Percentiles rank a stretch among this genome's conserved stretches.
Evolutionary conservation across 805 yeast species (phyloP).

Genomic region (Candida michaelii): DNA sequence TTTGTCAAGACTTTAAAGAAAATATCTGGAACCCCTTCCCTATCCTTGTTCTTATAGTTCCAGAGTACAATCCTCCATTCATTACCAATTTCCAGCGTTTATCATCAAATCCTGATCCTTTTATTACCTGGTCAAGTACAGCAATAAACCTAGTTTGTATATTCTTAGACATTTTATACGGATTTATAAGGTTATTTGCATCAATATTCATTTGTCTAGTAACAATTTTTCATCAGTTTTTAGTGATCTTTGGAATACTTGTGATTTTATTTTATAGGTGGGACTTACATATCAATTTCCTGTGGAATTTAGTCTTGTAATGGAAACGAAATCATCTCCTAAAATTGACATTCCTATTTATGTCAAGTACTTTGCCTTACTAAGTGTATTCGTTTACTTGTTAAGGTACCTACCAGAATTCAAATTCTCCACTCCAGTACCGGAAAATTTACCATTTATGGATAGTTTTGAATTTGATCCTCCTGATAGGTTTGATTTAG

Average conservation of each 20-base stretch:
- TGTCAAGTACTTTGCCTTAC: neutral
- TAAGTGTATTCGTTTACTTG: neutral
- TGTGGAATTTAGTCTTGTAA: slow-evolving; percentile 2
- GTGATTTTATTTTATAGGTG: slow-evolving; percentile 10
- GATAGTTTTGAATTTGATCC: slow-evolving; percentile 26
- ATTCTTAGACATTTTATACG: slow-evolving; percentile 14
- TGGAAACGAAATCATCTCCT: neutral
- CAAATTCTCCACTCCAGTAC: neutral
- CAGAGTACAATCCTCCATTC: slow-evolving; percentile 30
- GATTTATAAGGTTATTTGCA: slow-evolving; percentile 12
- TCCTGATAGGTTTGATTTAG: slow-evolving; percentile 27
- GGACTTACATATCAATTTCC: slow-evolving; percentile 5
- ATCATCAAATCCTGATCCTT: slow-evolving; percentile 1
- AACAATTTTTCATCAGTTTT: slow-evolving; percentile 1
- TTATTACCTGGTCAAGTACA: neutral
- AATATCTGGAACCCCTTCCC: slow-evolving; percentile 13
- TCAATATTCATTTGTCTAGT: slow-evolving; percentile 11
- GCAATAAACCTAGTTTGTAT: slow-evolving; percentile 8
- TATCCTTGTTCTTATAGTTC: slow-evolving; percentile 19
- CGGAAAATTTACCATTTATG: slow-evolving; percentile 13
- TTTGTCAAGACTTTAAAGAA: neutral
- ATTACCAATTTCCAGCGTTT: slow-evolving; percentile 9
- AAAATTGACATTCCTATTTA: neutral
- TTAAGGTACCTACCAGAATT: neutral
- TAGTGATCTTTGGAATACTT: slow-evolving; percentile 9